phyloP scores from a whole-genome alignment of 2,329 filamentous ascomycete genomes.

The Lachnellula arida region DNA sequence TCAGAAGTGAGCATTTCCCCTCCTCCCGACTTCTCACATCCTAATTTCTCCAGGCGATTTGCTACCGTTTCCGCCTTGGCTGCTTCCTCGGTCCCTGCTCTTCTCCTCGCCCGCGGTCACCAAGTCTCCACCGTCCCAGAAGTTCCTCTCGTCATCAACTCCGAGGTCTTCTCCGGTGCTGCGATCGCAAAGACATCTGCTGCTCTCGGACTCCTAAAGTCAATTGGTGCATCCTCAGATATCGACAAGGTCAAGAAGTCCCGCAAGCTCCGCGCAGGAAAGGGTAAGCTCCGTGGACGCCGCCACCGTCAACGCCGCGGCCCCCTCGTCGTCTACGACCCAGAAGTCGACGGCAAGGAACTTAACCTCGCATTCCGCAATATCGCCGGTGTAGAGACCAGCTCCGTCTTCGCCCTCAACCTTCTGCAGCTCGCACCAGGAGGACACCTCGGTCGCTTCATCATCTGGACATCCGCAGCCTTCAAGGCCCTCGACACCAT shows the following conservation, averaged over 20 bases:
- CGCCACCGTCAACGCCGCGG: conserved; percentile 97
- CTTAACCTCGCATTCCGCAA: conserved; percentile 96
- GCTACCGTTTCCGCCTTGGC: conserved; percentile 96
- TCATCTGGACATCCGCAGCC: conserved; percentile 96
- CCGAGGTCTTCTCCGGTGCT: conserved; percentile 75
- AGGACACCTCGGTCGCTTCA: conserved; percentile 97
- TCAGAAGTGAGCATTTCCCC: conserved; percentile 68
- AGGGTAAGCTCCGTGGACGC: conserved; percentile 97
- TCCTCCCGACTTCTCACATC: conserved; percentile 24
- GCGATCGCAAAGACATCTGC: conserved; percentile 83
- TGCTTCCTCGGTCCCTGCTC: conserved; percentile 89
- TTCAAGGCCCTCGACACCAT: conserved; percentile 96
- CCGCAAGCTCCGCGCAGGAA: conserved; percentile 95
- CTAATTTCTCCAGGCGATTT: conserved; percentile 65
- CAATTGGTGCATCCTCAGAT: conserved; percentile 84
- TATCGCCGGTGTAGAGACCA: conserved; percentile 97
- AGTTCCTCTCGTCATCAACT: conserved; percentile 95
- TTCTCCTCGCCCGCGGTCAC: conserved; percentile 96
- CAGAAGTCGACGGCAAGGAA: conserved; percentile 91
- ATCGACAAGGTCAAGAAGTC: conserved; percentile 94
- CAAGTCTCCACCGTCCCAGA: conserved; percentile 87
- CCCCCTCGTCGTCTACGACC: conserved; percentile 96
- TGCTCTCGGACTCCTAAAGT: conserved; percentile 82
- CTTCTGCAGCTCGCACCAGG: conserved; percentile 98
- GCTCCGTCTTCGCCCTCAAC: conserved; percentile 89